These are phyloP conservation scores for Fraxinus platypoda DNA, from an alignment of 305 asterid genomes.

Conservation along the genomic window DNA sequence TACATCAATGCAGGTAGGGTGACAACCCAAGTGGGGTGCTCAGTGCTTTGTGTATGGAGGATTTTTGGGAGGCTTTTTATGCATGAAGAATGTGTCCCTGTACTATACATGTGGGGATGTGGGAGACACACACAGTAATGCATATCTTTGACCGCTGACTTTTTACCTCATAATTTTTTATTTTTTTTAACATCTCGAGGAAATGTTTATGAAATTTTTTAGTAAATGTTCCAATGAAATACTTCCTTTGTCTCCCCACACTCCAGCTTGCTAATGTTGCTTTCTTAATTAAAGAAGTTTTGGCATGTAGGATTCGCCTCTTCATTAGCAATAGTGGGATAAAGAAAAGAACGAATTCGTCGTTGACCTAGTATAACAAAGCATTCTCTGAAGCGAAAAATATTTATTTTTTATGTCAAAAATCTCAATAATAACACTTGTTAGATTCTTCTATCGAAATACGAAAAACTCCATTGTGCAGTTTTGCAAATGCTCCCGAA, in stretches of 20 bases:
- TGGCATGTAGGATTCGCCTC: neutral
- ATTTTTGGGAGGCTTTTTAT: neutral
- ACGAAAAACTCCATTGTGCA: neutral
- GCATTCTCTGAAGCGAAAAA: neutral
- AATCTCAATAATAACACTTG: neutral
- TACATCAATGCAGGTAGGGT: neutral
- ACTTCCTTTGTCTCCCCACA: neutral
- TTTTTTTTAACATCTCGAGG: conserved; percentile 31
- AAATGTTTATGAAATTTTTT: neutral
- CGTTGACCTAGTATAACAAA: neutral
- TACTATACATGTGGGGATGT: neutral
- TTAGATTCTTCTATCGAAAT: neutral
- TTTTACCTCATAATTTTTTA: neutral
- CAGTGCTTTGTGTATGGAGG: conserved; percentile 1
- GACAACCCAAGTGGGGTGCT: neutral
- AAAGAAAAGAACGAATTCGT: neutral
- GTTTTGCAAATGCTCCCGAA: neutral
- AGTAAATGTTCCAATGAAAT: neutral
- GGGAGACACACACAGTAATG: conserved; percentile 1
- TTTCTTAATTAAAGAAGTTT: neutral
- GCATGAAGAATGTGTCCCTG: neutral
- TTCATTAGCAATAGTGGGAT: neutral
- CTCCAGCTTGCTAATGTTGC: neutral
- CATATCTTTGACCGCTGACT: conserved; percentile 3
- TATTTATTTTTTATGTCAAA: neutral